Conservation (phyloP, 768 basidiomycete genomes). For the Lactarius akahatsu region DNA sequence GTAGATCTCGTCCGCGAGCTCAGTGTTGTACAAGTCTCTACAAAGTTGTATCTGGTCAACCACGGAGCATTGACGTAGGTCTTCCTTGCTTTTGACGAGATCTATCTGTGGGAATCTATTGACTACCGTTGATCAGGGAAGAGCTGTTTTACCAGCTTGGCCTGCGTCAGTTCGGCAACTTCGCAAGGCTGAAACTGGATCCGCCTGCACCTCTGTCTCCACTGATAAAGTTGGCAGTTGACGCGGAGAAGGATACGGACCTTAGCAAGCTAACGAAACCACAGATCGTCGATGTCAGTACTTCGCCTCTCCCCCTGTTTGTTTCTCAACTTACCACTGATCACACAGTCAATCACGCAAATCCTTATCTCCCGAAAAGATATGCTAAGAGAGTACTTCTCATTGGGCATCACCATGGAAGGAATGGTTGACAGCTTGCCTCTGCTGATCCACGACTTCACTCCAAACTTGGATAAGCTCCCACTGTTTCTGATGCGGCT, state of each 20-base stretch:
- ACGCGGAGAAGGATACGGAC: constrained; percentile 55
- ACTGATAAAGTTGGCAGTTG: constrained; percentile 77
- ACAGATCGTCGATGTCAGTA: constrained; percentile 68
- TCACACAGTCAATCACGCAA: constrained; percentile 58
- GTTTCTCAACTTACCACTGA: background rate
- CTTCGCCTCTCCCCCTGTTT: background rate
- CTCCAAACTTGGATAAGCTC: constrained; percentile 87
- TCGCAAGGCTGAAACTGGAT: constrained; percentile 72
- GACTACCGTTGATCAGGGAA: constrained; percentile 52
- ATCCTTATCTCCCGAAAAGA: constrained; percentile 60
- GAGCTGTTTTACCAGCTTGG: constrained; percentile 95
- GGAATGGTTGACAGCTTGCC: constrained; percentile 79
- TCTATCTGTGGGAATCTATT: background rate
- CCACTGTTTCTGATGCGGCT: constrained; percentile 89
- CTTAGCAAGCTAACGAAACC: constrained; percentile 54
- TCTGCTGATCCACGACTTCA: constrained; percentile 79
- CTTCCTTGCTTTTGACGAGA: background rate
- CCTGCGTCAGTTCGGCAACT: constrained; percentile 86
- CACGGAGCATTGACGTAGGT: constrained; percentile 82
- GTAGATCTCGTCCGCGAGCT: constrained; percentile 73
- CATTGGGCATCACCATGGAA: constrained; percentile 61
- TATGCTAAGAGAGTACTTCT: constrained; percentile 94
- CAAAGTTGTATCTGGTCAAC: constrained; percentile 87
- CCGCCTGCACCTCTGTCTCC: constrained; percentile 74
- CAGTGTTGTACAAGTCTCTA: constrained; percentile 83